These are phyloP conservation scores for Trametes versicolor DNA, from an alignment of 1,284 basidiomycete genomes.

Conservation along the genomic window DNA sequence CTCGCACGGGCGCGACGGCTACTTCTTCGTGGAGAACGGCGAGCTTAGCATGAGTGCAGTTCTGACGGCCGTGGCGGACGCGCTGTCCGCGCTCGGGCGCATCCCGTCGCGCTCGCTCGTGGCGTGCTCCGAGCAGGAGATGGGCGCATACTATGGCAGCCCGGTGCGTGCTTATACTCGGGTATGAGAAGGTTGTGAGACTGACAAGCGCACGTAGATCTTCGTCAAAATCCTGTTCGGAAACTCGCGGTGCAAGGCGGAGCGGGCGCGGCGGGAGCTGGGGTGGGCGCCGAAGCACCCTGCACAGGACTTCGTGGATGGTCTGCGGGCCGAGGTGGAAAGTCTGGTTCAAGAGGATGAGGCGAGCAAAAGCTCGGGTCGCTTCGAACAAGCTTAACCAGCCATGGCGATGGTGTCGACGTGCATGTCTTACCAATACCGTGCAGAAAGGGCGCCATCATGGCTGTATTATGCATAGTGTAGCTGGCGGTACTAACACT, in stretches of 20 bases:
- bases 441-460: too few relatives aligned
- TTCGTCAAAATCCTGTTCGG: slow-evolving; percentile 47
- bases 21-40: slow-evolving; percentile 56
- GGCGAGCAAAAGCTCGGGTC: slow-evolving; percentile 38
- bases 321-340: slow-evolving; percentile 18
- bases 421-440: too few relatives aligned
- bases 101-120: slow-evolving; percentile 38
- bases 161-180: slow-evolving; percentile 17
- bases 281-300: slow-evolving; percentile 50
- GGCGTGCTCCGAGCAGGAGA: slow-evolving; percentile 41
- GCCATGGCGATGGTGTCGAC: too few relatives aligned
- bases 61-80: slow-evolving; percentile 47
- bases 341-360: slow-evolving; percentile 42
- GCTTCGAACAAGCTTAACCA: too few relatives aligned
- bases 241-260: slow-evolving; percentile 52
- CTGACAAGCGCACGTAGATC: slow-evolving; percentile 5
- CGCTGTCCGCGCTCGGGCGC: slow-evolving; percentile 41
- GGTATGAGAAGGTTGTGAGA: neutral
- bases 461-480: neutral
- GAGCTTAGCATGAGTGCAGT: slow-evolving; percentile 49
- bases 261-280: slow-evolving; percentile 49
- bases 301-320: slow-evolving; percentile 24
- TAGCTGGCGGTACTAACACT: neutral
- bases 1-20: slow-evolving; percentile 52
- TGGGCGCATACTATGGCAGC: slow-evolving; percentile 34